Percentiles rank a stretch among this genome's conserved stretches.
These are phyloP conservation scores for Leucosporidium creatinivorum DNA, from an alignment of 768 basidiomycete genomes.

Conservation along the genomic window DNA sequence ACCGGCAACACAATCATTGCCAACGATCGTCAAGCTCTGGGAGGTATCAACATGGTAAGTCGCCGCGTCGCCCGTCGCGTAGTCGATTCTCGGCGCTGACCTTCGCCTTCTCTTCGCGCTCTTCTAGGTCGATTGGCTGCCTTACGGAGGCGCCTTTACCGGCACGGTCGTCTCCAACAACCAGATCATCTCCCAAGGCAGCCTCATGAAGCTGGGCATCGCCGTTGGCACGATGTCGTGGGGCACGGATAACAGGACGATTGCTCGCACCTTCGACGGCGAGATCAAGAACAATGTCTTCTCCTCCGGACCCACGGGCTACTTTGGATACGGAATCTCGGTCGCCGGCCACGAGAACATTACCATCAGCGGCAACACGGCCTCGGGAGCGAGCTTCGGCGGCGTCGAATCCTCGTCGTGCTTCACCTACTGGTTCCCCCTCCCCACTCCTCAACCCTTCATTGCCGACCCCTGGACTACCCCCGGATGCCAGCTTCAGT, in stretches of 20 bases:
- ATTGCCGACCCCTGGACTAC: conserved; percentile 13
- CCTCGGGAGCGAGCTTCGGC: neutral
- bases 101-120: no score
- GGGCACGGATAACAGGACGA: conserved; percentile 32
- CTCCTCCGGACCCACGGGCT: neutral
- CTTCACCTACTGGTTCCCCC: conserved; percentile 13
- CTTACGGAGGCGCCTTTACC: conserved; percentile 29
- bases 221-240: conserved; percentile 28
- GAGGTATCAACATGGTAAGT: conserved; percentile 34
- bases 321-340: conserved; percentile 13
- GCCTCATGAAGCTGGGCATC: conserved; percentile 38
- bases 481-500: neutral
- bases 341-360: conserved; percentile 7
- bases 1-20: conserved; percentile 36
- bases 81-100: no score
- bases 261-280: conserved; percentile 23
- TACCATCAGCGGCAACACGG: neutral
- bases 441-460: conserved; percentile 33
- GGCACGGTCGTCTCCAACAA: conserved; percentile 34
- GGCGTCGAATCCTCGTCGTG: conserved; percentile 6
- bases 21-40: conserved; percentile 18
- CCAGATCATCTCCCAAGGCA: conserved; percentile 26
- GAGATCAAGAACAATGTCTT: conserved; percentile 33
- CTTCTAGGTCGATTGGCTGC: conserved; percentile 29
- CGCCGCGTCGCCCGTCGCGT: no score